Evolutionary conservation across 176 grass and related monocot species (phyloP).

Genomic region (Avena sativa): DNA sequence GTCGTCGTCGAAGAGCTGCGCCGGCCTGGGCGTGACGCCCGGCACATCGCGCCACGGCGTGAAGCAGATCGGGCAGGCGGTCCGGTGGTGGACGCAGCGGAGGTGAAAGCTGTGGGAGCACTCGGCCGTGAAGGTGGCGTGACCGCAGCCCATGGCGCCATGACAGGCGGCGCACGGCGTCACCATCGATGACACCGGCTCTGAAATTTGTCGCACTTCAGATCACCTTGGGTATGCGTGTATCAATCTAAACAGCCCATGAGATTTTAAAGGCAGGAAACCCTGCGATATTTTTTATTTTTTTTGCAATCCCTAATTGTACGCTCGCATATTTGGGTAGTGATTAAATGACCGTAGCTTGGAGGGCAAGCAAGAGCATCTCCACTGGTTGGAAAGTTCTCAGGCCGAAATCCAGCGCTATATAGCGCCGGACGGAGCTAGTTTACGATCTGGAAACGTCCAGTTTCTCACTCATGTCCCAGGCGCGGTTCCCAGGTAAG

Average conservation of each 20-base stretch:
- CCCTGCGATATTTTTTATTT: too few relatives aligned
- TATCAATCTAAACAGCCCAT: not conserved
- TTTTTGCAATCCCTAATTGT: too few relatives aligned
- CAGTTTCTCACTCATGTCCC: too few relatives aligned
- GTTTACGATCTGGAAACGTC: too few relatives aligned
- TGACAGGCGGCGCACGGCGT: not conserved
- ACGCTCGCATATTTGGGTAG: too few relatives aligned
- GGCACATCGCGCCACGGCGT: not conserved
- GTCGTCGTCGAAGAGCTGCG: constrained; percentile 5
- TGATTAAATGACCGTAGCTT: too few relatives aligned
- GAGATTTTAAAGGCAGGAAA: too few relatives aligned
- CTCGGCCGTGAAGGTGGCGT: not conserved
- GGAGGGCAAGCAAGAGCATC: too few relatives aligned
- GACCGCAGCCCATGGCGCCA: not conserved
- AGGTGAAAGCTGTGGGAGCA: constrained; percentile 18
- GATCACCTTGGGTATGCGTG: not conserved
- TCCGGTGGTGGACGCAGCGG: not conserved
- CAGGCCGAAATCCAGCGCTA: too few relatives aligned
- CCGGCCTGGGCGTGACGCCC: not conserved
- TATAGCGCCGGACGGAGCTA: too few relatives aligned
- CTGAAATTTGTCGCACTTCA: not conserved
- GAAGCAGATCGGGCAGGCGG: not conserved
- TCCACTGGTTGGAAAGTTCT: too few relatives aligned
- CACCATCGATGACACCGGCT: not conserved
- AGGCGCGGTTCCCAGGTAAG: too few relatives aligned